Percentiles rank a stretch among this genome's conserved stretches.
These are phyloP conservation scores for Dioscorea dumetorum DNA, from an alignment of 106 monocot genomes.

Conservation along the genomic window DNA sequence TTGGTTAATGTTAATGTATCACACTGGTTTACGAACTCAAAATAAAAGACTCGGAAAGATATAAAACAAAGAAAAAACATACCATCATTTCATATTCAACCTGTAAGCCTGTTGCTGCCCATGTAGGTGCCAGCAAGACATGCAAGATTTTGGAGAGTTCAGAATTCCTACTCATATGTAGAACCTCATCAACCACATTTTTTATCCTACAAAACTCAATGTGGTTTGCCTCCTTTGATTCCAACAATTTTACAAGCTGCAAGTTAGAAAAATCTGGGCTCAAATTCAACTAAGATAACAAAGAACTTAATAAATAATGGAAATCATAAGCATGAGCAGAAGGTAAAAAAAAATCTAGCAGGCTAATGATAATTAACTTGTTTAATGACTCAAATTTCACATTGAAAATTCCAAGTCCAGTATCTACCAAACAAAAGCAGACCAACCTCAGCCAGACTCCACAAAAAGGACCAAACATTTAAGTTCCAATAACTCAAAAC, in stretches of 20 bases:
- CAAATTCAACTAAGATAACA: not conserved
- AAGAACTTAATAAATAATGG: not conserved
- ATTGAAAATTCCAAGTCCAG: no score
- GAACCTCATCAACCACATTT: conserved; percentile 81
- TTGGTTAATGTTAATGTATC: no score
- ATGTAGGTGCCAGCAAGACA: conserved; percentile 63
- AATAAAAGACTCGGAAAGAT: no score
- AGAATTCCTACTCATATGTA: conserved; percentile 59
- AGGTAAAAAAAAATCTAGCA: no score
- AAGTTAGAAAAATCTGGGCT: conserved; percentile 7
- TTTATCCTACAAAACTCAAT: conserved; percentile 94
- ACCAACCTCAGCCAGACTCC: no score
- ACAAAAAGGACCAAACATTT: no score
- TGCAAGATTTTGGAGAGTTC: conserved; percentile 61
- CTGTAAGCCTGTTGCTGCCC: conserved; percentile 77
- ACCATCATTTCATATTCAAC: conserved; percentile 74
- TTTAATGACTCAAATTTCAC: no score
- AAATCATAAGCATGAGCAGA: no score
- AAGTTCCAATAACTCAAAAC: no score
- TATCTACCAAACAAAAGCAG: no score
- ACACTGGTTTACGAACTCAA: no score
- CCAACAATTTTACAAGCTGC: conserved; percentile 95
- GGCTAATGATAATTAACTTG: no score
- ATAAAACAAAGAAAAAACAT: conserved; percentile 1
- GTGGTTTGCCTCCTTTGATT: conserved; percentile 95